These are phyloP conservation scores for Echinochloa phyllopogon DNA, from an alignment of 176 grass and related monocot species.

Conservation along the genomic window DNA sequence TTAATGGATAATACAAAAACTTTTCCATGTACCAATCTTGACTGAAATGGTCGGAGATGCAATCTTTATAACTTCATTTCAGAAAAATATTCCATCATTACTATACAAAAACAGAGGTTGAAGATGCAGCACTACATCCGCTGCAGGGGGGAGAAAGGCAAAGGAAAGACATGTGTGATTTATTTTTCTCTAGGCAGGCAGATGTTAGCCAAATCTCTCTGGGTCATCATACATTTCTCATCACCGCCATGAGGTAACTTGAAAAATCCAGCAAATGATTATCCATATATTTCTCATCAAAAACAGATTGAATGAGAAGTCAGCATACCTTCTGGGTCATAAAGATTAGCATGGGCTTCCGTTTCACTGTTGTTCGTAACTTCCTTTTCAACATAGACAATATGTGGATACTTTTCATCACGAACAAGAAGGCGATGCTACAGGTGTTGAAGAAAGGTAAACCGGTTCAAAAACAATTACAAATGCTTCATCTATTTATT, in stretches of 20 bases:
- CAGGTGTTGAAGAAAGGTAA: constrained; percentile 28
- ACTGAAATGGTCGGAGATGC: not conserved
- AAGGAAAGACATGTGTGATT: not conserved
- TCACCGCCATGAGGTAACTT: not conserved
- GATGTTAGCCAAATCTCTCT: not conserved
- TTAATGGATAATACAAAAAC: not conserved
- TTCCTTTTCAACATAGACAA: constrained; percentile 94
- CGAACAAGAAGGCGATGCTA: constrained; percentile 86
- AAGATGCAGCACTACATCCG: not conserved
- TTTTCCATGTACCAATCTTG: not conserved
- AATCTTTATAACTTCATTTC: constrained; percentile 13
- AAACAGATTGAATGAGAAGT: constrained; percentile 10
- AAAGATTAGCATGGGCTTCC: constrained; percentile 40
- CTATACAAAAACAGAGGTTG: not conserved
- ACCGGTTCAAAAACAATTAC: constrained; percentile 6
- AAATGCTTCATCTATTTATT: constrained; percentile 30
- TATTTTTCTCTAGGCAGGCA: constrained; percentile 10
- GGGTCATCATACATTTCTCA: too few relatives aligned
- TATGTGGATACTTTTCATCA: constrained; percentile 95
- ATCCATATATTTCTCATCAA: not conserved
- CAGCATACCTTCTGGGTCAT: constrained; percentile 81
- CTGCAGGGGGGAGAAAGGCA: not conserved
- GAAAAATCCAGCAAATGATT: constrained; percentile 17
- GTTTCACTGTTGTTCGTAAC: constrained; percentile 43
- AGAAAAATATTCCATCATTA: not conserved